These are phyloP conservation scores for Wickerhamomyces queroliae DNA, from an alignment of 805 yeast species.

Conservation along the genomic window DNA sequence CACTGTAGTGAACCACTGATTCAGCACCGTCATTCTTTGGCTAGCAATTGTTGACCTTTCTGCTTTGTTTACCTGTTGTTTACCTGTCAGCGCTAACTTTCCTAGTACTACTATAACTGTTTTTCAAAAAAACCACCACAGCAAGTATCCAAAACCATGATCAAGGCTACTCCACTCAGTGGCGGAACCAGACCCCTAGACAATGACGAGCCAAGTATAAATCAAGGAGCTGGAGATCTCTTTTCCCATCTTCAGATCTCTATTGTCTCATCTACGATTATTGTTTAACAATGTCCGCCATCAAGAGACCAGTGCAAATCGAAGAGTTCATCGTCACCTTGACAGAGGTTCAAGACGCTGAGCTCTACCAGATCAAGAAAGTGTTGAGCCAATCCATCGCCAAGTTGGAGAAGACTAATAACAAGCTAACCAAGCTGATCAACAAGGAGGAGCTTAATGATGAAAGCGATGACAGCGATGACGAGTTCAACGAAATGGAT, in stretches of 20 bases:
- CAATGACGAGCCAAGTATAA: too few relatives aligned
- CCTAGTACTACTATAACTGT: too few relatives aligned
- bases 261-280: too few relatives aligned
- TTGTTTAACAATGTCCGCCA: conserved; percentile 18
- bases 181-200: too few relatives aligned
- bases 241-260: neutral
- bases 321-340: conserved; percentile 47
- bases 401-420: conserved; percentile 48
- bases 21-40: neutral
- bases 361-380: conserved; percentile 26
- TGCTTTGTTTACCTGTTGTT: too few relatives aligned
- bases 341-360: conserved; percentile 45
- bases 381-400: conserved; percentile 36
- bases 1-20: conserved; percentile 12
- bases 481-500: conserved; percentile 18
- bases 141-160: too few relatives aligned
- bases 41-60: too few relatives aligned
- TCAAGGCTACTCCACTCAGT: too few relatives aligned
- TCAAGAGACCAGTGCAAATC: conserved; percentile 32
- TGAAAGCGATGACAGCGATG: conserved; percentile 15
- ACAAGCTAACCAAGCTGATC: conserved; percentile 37
- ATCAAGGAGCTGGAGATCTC: neutral
- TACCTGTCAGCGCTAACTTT: too few relatives aligned
- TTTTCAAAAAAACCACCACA: too few relatives aligned
- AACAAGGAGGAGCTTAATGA: conserved; percentile 24